A percentile compares a stretch with the other conserved stretches of the same genome.
These are phyloP conservation scores for Cladosporium sp. DNA, from an alignment of 2,329 filamentous ascomycete genomes.

Conservation along the genomic window DNA sequence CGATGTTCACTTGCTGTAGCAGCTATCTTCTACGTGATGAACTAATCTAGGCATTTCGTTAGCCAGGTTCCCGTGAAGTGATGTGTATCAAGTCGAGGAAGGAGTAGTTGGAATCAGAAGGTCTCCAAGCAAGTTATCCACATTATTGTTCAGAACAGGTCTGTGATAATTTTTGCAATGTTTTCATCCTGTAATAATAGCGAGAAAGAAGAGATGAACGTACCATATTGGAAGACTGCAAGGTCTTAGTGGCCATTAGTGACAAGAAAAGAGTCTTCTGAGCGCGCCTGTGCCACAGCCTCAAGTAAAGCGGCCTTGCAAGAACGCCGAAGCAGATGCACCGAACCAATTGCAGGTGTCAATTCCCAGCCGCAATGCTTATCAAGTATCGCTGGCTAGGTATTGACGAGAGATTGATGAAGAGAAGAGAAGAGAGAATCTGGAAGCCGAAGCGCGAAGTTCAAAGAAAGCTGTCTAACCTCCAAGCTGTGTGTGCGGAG, in stretches of 20 bases:
- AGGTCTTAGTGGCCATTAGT: too few relatives aligned
- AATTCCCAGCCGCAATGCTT: too few relatives aligned
- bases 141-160: conserved; percentile 15
- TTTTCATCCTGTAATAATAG: conserved; percentile 11
- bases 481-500: too few relatives aligned
- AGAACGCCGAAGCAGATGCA: too few relatives aligned
- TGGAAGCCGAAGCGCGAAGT: neutral
- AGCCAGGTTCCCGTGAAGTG: neutral
- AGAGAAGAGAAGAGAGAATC: neutral
- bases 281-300: too few relatives aligned
- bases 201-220: neutral
- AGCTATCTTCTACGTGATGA: too few relatives aligned
- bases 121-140: conserved; percentile 14
- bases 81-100: neutral
- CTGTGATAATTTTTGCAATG: conserved; percentile 14
- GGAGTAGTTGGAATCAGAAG: conserved; percentile 4
- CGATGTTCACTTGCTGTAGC: too few relatives aligned
- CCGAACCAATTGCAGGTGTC: too few relatives aligned
- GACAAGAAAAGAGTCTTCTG: too few relatives aligned
- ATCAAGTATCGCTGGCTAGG: neutral
- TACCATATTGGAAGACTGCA: conserved; percentile 2
- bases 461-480: neutral
- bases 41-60: neutral
- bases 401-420: neutral
- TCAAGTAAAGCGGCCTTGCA: too few relatives aligned